Base-by-base conservation (phyloP, 495 filamentous ascomycete genomes). In the Aspergillus hancockii region DNA sequence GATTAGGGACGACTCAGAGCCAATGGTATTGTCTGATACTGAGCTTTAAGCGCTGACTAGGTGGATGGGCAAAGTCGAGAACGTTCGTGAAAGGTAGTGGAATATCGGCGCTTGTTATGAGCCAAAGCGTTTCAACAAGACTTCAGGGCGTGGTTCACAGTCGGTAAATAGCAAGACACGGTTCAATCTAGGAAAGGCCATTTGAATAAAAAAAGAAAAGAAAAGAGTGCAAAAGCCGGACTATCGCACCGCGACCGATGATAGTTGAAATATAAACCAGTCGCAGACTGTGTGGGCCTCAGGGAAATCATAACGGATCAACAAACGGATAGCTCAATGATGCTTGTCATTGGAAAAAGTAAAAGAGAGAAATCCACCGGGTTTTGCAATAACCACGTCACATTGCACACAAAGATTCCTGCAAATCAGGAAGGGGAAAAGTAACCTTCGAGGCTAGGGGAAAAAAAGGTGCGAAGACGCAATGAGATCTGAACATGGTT, bases 41-140 rank as follows among this genome's bases (percentile, higher is more conserved):
- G 52, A 49, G 53, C 36, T 56, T 49, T 54, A 69, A 64, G 63
- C 67, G 64, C 63, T 60, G 59, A 62, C 63, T 61, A 55, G 58
- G 67, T 60, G 55, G 61, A 69, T 56, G 54, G 45, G 40, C 54
- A 14, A 19, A 41, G 53, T 40, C 38, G 30, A 43, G 49, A 56
- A 49, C 40, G 32, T 31, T 50, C 51, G 58, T 55, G 55, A 55
- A 55, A 59, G 50, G 50, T 10, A 40, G 45, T 60, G 45, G 32
- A 57, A 51, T 41, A 52, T 56, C 55, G 53, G 64, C 61, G 64
- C 56, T 58, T 67, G 54, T 47, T 63, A 59, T 12, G 38, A 41
- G 38, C 13, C 16, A 14, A 8, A 36, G 38, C 16, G 38, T 18
- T 41, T 41, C 16, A 18, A 41, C 14, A 41, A n/a, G 38, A 41